Percentiles rank a stretch among this genome's conserved stretches.
These are phyloP conservation scores for Hippophae gyantsensis DNA, from an alignment of 306 rosid genomes.

Conservation along the genomic window DNA sequence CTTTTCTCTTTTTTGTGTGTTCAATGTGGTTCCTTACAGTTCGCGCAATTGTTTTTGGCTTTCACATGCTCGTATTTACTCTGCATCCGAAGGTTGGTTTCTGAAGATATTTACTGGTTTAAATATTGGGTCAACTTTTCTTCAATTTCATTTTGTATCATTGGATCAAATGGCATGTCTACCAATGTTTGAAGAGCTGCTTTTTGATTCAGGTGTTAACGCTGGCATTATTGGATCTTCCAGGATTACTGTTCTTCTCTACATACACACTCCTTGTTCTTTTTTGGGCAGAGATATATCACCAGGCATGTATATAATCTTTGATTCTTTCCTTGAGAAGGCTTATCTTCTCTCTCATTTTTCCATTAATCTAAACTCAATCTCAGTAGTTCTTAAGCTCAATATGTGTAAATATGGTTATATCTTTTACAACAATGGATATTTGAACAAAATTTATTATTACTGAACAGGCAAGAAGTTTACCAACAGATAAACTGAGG, in stretches of 20 bases:
- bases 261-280: constrained; percentile 88
- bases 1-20: not conserved
- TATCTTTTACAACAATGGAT: not conserved
- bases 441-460: not conserved
- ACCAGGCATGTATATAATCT: constrained; percentile 55
- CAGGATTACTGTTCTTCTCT: constrained; percentile 85
- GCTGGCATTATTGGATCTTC: constrained; percentile 62
- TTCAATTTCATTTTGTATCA: not conserved
- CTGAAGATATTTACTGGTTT: not conserved
- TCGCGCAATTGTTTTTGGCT: constrained; percentile 85
- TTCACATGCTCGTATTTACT: constrained; percentile 57
- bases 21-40: constrained; percentile 40
- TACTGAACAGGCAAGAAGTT: constrained; percentile 72
- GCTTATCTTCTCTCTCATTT: not conserved
- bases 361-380: not conserved
- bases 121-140: not conserved
- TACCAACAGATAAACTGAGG: constrained; percentile 78
- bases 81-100: constrained; percentile 68
- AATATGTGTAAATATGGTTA: not conserved
- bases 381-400: too few species aligned
- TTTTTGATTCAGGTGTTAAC: constrained; percentile 53
- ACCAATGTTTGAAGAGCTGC: constrained; percentile 22
- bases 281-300: constrained; percentile 96
- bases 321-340: constrained; percentile 4
- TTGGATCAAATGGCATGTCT: constrained; percentile 3